Conservation (phyloP, 2,329 filamentous ascomycete species). For the Triangularia setosa region DNA sequence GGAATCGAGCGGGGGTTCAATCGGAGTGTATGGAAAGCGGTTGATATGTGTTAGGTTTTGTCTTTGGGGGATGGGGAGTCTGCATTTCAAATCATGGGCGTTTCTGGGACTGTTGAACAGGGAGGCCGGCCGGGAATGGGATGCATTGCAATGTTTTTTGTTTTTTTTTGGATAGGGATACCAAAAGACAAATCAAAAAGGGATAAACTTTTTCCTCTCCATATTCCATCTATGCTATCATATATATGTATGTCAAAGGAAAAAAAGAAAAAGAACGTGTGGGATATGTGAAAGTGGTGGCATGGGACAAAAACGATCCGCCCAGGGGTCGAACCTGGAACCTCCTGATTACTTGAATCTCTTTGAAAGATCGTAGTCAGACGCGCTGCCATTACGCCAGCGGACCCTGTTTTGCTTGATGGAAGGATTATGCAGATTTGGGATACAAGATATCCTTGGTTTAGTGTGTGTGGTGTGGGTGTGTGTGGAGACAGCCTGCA, state of each 20-base stretch:
- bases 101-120: not conserved
- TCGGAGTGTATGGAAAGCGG: not conserved
- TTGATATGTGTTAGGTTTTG: not conserved
- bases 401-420: conserved; percentile 2
- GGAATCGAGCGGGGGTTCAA: not conserved
- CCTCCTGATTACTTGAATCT: conserved; percentile 8
- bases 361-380: not conserved
- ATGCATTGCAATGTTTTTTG: not conserved
- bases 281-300: not conserved
- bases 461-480: not conserved
- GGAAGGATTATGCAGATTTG: not conserved
- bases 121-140: not conserved
- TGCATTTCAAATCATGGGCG: not conserved
- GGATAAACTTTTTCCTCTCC: not conserved
- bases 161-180: not conserved
- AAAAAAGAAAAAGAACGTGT: not conserved
- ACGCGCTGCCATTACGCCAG: conserved; percentile 11
- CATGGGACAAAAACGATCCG: conserved; percentile 3
- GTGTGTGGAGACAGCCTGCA: not conserved
- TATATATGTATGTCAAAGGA: too few relatives aligned
- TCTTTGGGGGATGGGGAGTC: not conserved
- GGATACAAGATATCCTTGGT: not conserved
- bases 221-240: not conserved
- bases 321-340: conserved; percentile 10
- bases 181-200: not conserved